phyloP scores from a whole-genome alignment of 2,329 filamentous ascomycete species.

The Ascochyta clinopodiicola region DNA sequence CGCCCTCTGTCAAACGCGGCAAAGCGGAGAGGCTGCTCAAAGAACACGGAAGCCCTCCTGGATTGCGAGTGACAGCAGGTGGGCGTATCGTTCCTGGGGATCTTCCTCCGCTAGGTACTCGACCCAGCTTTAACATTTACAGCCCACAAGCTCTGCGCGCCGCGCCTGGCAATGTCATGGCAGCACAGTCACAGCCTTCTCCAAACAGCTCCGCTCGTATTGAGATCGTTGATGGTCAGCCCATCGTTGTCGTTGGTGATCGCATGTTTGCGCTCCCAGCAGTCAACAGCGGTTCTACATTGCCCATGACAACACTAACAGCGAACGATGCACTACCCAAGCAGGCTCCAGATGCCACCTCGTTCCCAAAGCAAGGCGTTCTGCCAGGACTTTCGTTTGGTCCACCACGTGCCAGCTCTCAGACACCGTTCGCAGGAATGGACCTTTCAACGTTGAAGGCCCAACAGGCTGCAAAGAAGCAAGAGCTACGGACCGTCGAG shows the following conservation, averaged over 20 bases:
- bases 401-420: slow-evolving; percentile 26
- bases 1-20: slow-evolving; percentile 58
- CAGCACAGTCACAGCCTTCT: slow-evolving; percentile 30
- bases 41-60: slow-evolving; percentile 59
- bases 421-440: slow-evolving; percentile 31
- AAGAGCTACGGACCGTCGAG: slow-evolving; percentile 45
- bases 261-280: slow-evolving; percentile 41
- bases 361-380: slow-evolving; percentile 18
- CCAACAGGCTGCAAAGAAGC: slow-evolving; percentile 40
- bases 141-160: slow-evolving; percentile 33
- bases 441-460: slow-evolving; percentile 36
- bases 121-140: slow-evolving; percentile 41
- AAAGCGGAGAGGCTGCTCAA: slow-evolving; percentile 59
- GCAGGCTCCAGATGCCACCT: slow-evolving; percentile 15
- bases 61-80: slow-evolving; percentile 59
- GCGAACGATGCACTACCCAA: slow-evolving; percentile 25
- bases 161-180: slow-evolving; percentile 32
- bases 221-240: slow-evolving; percentile 41
- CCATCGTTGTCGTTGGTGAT: slow-evolving; percentile 41
- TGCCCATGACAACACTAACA: slow-evolving; percentile 16
- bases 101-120: slow-evolving; percentile 41
- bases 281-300: slow-evolving; percentile 25
- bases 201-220: slow-evolving; percentile 32
- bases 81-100: slow-evolving; percentile 60
- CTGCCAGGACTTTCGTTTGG: slow-evolving; percentile 18